These are phyloP conservation scores for Verticillium tricorpus DNA, from an alignment of 2,329 filamentous ascomycete species.

Conservation along the genomic window DNA sequence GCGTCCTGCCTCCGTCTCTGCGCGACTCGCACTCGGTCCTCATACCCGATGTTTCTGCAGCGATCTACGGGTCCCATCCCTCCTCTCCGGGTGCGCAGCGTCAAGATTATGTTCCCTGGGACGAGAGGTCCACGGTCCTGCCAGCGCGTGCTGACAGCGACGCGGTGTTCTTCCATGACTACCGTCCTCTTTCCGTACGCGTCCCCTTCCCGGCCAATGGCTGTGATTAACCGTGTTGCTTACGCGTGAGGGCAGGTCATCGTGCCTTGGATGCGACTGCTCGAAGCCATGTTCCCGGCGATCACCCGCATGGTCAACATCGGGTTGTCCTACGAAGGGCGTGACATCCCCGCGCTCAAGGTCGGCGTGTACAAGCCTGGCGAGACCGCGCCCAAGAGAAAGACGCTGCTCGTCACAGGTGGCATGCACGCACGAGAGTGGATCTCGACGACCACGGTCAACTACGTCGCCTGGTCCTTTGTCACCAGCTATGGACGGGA, in stretches of 20 bases:
- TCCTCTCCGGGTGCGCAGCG: constrained; percentile 20
- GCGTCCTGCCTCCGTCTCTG: constrained; percentile 70
- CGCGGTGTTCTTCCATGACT: constrained; percentile 87
- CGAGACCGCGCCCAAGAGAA: constrained; percentile 42
- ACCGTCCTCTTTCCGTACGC: constrained; percentile 71
- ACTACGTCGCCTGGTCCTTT: constrained; percentile 83
- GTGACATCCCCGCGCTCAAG: constrained; percentile 77
- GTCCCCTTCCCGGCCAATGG: background rate
- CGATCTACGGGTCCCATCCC: constrained; percentile 73
- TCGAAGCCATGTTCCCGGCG: constrained; percentile 84
- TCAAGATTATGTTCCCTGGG: constrained; percentile 8
- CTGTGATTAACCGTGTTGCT: background rate
- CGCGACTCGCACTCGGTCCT: constrained; percentile 67
- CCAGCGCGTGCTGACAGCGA: constrained; percentile 37
- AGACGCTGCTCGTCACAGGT: constrained; percentile 77
- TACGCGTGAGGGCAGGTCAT: constrained; percentile 39
- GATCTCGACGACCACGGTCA: constrained; percentile 90
- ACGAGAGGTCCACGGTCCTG: background rate
- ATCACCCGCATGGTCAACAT: constrained; percentile 71
- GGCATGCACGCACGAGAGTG: constrained; percentile 94
- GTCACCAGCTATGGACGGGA: constrained; percentile 77
- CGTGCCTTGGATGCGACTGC: constrained; percentile 83
- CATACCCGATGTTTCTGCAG: constrained; percentile 74
- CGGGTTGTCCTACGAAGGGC: constrained; percentile 83
- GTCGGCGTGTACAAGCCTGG: constrained; percentile 54